Conservation (phyloP, 1,284 basidiomycete species). For the Trichosporon sp. region DNA sequence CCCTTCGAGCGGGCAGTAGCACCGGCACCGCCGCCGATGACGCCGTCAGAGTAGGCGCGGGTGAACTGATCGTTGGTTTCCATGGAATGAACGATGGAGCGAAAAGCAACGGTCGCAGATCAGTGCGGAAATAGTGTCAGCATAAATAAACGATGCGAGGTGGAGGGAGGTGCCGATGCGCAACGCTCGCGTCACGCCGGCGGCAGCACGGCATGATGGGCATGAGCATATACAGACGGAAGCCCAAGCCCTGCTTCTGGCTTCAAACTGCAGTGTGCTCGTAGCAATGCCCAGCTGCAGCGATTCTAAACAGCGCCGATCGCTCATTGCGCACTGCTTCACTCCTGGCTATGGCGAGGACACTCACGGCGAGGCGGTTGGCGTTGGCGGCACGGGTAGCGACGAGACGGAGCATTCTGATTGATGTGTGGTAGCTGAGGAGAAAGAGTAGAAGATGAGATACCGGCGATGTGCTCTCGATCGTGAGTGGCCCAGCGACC, state of each 20-base stretch:
- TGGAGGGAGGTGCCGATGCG: neutral
- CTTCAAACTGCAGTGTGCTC: too few relatives aligned
- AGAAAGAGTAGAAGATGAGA: neutral
- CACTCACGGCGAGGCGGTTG: conserved; percentile 20
- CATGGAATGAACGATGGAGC: conserved; percentile 24
- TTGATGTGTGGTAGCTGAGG: neutral
- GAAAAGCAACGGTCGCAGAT: conserved; percentile 11
- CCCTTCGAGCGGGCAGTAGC: conserved; percentile 39
- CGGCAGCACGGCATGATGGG: neutral
- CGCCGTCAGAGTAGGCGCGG: conserved; percentile 2
- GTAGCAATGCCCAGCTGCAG: too few relatives aligned
- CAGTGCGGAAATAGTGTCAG: neutral
- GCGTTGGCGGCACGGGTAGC: conserved; percentile 18
- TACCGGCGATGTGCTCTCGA: neutral
- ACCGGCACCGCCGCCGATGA: conserved; percentile 31
- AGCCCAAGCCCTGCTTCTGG: too few relatives aligned
- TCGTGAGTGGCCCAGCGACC: neutral
- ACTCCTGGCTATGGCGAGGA: neutral
- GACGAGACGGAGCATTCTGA: conserved; percentile 18
- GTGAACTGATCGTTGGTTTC: neutral
- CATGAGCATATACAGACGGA: too few relatives aligned
- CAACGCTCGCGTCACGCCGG: neutral
- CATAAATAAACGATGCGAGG: neutral
- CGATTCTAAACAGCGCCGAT: too few relatives aligned
- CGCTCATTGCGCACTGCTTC: too few relatives aligned